Evolutionary conservation across 2,329 filamentous ascomycete species (phyloP).

Genomic region (Chrysoporthe austroafricana): DNA sequence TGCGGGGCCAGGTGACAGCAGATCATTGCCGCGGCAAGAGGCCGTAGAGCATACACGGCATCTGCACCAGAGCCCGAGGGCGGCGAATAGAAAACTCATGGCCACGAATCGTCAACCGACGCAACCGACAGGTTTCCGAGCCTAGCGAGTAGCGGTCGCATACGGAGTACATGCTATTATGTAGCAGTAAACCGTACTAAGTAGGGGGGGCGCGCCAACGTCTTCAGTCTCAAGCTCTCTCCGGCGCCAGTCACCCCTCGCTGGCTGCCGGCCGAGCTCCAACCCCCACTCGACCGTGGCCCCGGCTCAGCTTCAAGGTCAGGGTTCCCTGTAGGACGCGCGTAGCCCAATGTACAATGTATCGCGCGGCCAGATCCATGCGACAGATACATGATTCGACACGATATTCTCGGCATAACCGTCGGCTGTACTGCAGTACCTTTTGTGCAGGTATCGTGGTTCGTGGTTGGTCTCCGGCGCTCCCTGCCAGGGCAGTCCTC

Average conservation of each 20-base stretch:
- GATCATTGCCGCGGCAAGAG: slow-evolving; percentile 5
- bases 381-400: slow-evolving; percentile 18
- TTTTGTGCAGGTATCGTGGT: slow-evolving; percentile 16
- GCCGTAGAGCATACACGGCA: neutral
- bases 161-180: slow-evolving; percentile 8
- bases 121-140: slow-evolving; percentile 16
- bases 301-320: slow-evolving; percentile 16
- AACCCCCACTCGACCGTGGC: slow-evolving; percentile 8
- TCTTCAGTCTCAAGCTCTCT: slow-evolving; percentile 15
- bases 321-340: slow-evolving; percentile 27
- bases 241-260: slow-evolving; percentile 19
- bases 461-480: neutral
- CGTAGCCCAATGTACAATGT: slow-evolving; percentile 17
- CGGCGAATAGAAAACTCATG: slow-evolving; percentile 21
- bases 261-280: slow-evolving; percentile 19
- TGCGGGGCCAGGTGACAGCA: slow-evolving; percentile 4
- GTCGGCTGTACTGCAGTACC: slow-evolving; percentile 27
- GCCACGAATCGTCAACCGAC: slow-evolving; percentile 24
- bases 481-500: neutral
- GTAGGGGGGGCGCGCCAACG: neutral
- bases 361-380: slow-evolving; percentile 11
- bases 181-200: neutral
- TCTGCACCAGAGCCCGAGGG: slow-evolving; percentile 3
- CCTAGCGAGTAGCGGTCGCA: slow-evolving; percentile 11
- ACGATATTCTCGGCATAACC: slow-evolving; percentile 28